Evolutionary conservation across 192 early-diverging fungal species (phyloP).

Genomic region (Thoreauomyces humboldtii): DNA sequence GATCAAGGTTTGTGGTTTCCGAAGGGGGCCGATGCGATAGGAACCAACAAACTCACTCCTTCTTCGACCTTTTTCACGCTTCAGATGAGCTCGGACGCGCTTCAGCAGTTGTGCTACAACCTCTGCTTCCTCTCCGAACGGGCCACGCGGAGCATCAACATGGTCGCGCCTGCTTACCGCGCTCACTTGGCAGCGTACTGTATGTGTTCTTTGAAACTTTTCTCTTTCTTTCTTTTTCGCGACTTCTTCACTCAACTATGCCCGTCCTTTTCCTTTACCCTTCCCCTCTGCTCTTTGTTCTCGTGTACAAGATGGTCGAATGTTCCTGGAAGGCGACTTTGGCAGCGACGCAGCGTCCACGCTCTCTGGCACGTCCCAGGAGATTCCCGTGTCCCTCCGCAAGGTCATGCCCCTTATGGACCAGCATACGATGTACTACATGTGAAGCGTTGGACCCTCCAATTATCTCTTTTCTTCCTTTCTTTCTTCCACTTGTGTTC

Average conservation of each 20-base stretch:
- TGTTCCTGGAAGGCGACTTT: conserved; percentile 38
- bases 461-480: not conserved
- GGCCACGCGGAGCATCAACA: conserved; percentile 74
- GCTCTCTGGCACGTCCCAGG: conserved; percentile 8
- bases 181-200: conserved; percentile 81
- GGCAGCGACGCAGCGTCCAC: conserved; percentile 13
- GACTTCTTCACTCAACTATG: not conserved
- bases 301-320: conserved; percentile 22
- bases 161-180: conserved; percentile 87
- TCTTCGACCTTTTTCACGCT: too few relatives aligned
- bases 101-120: conserved; percentile 83
- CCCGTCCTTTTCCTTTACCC: not conserved
- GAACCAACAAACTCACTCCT: too few relatives aligned
- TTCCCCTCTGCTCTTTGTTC: not conserved
- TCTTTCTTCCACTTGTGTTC: not conserved
- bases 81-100: conserved; percentile 69
- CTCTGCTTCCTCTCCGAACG: conserved; percentile 81
- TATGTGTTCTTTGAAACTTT: too few relatives aligned
- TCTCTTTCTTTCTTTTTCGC: not conserved
- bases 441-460: conserved; percentile 16
- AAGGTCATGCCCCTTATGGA: conserved; percentile 24
- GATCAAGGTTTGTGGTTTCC: too few relatives aligned
- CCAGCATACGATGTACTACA: conserved; percentile 36
- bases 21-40: too few relatives aligned
- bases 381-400: conserved; percentile 4